Percentiles rank a stretch among this genome's conserved stretches.
Evolutionary conservation across 2,329 filamentous ascomycete genomes (phyloP).

Genomic region (Lachnellula suecica): DNA sequence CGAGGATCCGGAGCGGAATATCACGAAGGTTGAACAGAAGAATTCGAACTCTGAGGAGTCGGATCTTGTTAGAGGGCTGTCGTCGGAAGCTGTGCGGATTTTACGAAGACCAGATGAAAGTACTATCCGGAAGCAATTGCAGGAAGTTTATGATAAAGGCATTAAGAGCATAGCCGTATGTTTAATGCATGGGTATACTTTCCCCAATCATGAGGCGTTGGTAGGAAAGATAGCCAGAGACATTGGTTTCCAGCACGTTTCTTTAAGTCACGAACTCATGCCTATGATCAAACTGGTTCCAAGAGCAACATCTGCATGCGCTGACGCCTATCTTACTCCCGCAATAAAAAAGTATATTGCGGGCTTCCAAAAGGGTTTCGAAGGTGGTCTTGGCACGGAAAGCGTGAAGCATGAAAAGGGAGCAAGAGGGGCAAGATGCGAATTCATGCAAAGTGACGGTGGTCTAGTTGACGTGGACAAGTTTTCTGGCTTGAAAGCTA

Average conservation of each 20-base stretch:
- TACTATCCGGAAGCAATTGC: constrained; percentile 57
- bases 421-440: constrained; percentile 73
- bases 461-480: constrained; percentile 70
- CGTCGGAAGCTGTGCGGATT: constrained; percentile 73
- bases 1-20: constrained; percentile 71
- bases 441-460: constrained; percentile 82
- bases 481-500: constrained; percentile 80
- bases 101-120: constrained; percentile 59
- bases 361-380: constrained; percentile 78
- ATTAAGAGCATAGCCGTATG: constrained; percentile 85
- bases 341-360: constrained; percentile 70
- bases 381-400: constrained; percentile 74
- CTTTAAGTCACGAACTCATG: constrained; percentile 78
- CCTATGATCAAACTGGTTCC: constrained; percentile 76
- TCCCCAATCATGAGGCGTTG: constrained; percentile 78
- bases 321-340: constrained; percentile 74
- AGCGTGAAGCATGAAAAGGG: constrained; percentile 68
- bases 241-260: constrained; percentile 82
- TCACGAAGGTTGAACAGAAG: constrained; percentile 50
- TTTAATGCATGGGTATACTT: constrained; percentile 91
- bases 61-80: constrained; percentile 68
- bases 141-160: constrained; percentile 66
- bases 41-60: constrained; percentile 44
- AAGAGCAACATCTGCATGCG: constrained; percentile 67
- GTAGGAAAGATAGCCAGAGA: constrained; percentile 75